Evolutionary conservation across 2,329 filamentous ascomycete species (phyloP).

Genomic region (Trichophyton rubrum): DNA sequence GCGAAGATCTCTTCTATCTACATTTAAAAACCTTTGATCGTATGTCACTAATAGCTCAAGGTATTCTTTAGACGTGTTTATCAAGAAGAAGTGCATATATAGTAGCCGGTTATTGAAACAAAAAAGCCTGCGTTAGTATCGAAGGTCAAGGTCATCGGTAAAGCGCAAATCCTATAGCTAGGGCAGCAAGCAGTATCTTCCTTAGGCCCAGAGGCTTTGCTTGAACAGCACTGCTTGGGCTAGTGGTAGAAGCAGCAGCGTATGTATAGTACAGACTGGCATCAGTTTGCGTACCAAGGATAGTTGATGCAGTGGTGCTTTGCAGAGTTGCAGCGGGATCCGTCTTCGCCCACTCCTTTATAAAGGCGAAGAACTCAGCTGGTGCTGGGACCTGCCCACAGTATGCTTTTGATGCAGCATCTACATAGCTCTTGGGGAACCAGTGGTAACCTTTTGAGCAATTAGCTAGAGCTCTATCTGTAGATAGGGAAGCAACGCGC

Average conservation of each 20-base stretch:
- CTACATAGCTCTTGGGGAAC: constrained; percentile 4
- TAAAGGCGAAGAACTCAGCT: not conserved
- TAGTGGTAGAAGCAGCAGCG: not conserved
- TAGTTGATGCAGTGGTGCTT: constrained; percentile 4
- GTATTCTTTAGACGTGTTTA: not conserved
- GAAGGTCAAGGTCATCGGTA: not conserved
- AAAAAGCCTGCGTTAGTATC: not conserved
- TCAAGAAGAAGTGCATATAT: too few species aligned
- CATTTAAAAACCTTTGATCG: not conserved
- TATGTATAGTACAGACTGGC: constrained; percentile 4
- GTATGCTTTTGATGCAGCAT: not conserved
- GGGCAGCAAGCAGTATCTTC: not conserved
- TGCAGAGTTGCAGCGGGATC: not conserved
- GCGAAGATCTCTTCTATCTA: not conserved
- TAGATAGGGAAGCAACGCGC: not conserved
- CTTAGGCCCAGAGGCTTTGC: not conserved
- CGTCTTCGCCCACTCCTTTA: not conserved
- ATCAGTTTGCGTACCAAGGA: constrained; percentile 1
- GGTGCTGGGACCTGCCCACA: not conserved
- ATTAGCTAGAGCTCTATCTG: not conserved
- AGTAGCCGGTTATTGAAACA: too few species aligned
- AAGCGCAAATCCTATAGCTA: not conserved
- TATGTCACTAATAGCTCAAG: not conserved
- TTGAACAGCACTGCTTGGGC: not conserved
- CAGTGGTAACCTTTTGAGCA: not conserved